A percentile compares a stretch with the other conserved stretches of the same genome.
These are phyloP conservation scores for Boletus subparvulus DNA, from an alignment of 768 basidiomycete species.

Conservation along the genomic window DNA sequence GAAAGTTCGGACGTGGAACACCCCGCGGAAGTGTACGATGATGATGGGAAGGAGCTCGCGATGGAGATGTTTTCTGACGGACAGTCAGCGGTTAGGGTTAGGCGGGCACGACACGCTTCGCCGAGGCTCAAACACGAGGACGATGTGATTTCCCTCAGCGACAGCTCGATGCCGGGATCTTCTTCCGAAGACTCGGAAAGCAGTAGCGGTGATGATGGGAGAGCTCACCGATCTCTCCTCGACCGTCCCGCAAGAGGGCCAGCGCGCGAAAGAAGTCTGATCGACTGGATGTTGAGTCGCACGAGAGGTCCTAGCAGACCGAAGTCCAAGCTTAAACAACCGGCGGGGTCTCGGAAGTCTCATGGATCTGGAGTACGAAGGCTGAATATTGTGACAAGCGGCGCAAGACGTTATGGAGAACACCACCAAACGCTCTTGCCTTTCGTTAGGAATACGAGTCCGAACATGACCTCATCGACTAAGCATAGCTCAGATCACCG, in stretches of 20 bases:
- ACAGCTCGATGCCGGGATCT: conserved; percentile 6
- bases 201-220: conserved; percentile 28
- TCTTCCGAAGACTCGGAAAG: conserved; percentile 17
- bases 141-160: conserved; percentile 27
- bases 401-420: conserved; percentile 32
- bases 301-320: conserved; percentile 27
- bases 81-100: conserved; percentile 21
- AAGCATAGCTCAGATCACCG: conserved; percentile 9
- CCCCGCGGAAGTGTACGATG: background rate
- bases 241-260: conserved; percentile 23
- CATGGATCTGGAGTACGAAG: conserved; percentile 10
- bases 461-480: conserved; percentile 4
- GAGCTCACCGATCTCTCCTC: conserved; percentile 36
- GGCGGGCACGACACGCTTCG: conserved; percentile 18
- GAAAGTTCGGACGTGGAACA: conserved; percentile 53
- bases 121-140: background rate
- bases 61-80: conserved; percentile 12
- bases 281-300: conserved; percentile 68
- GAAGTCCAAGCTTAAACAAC: conserved; percentile 16
- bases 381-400: conserved; percentile 41
- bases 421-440: conserved; percentile 42
- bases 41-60: background rate
- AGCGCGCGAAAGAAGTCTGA: conserved; percentile 46
- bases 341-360: conserved; percentile 12
- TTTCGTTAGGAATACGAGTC: conserved; percentile 24